Evolutionary conservation across 257 asterid species (phyloP).

Genomic region (Mitragyna speciosa): DNA sequence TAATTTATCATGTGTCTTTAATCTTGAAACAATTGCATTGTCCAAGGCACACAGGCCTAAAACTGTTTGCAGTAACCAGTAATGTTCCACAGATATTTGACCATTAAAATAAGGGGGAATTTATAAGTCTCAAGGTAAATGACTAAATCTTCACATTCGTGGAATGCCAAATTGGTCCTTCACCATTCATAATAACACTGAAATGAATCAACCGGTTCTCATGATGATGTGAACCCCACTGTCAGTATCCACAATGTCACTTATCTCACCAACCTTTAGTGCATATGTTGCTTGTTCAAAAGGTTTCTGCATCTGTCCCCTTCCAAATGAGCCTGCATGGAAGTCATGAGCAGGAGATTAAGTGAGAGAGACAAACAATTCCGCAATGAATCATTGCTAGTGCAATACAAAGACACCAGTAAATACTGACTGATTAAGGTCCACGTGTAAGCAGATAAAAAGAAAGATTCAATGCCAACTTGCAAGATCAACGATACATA

Average conservation of each 20-base stretch:
- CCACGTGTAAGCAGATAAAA: not conserved
- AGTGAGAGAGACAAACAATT: not conserved
- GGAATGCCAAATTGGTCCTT: too few species aligned
- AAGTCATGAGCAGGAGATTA: not conserved
- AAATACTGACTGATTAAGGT: not conserved
- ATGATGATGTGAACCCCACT: constrained; percentile 88
- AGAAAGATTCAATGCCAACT: not conserved
- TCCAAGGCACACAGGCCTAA: not conserved
- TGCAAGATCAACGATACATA: not conserved
- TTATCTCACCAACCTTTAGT: constrained; percentile 72
- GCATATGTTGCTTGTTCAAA: constrained; percentile 73
- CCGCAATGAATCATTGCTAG: not conserved
- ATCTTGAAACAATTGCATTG: constrained; percentile 4
- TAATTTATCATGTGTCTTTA: not conserved
- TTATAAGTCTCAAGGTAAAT: not conserved
- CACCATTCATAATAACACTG: too few species aligned
- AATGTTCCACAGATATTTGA: not conserved
- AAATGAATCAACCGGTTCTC: constrained; percentile 50
- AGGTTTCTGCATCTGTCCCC: constrained; percentile 94
- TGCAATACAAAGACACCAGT: not conserved
- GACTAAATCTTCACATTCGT: not conserved
- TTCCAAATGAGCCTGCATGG: constrained; percentile 69
- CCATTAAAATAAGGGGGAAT: constrained; percentile 2
- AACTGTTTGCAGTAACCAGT: not conserved
- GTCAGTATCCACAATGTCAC: constrained; percentile 78